Percentiles rank a stretch among this genome's conserved stretches.
These are phyloP conservation scores for Neoboletus magnificus DNA, from an alignment of 768 basidiomycete species.

Conservation along the genomic window DNA sequence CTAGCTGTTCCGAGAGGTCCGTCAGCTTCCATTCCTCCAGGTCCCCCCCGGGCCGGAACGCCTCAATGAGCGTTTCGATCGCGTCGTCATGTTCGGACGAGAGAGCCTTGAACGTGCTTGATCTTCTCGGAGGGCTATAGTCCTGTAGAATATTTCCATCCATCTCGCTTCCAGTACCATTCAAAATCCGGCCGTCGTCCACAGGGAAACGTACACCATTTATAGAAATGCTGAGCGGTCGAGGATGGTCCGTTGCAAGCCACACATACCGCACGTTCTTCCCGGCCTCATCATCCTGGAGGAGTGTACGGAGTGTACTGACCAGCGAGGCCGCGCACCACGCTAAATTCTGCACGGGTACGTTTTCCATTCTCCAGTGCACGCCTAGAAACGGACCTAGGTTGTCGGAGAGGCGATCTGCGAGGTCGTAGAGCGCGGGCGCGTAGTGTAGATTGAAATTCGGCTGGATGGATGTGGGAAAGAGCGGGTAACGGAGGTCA, in stretches of 20 bases:
- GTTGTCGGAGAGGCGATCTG: conserved; percentile 33
- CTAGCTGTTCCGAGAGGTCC: conserved; percentile 39
- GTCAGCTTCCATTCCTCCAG: conserved; percentile 42
- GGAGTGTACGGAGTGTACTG: conserved; percentile 37
- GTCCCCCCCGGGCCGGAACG: conserved; percentile 43
- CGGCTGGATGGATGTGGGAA: conserved; percentile 17
- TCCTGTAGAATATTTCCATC: neutral
- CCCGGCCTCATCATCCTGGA: conserved; percentile 29
- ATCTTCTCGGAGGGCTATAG: conserved; percentile 25
- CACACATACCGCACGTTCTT: conserved; percentile 41
- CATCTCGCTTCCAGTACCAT: neutral
- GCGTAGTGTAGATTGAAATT: conserved; percentile 41
- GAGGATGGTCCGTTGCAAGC: conserved; percentile 56
- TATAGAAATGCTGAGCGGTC: neutral
- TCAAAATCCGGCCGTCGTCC: neutral
- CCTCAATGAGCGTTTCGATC: conserved; percentile 39
- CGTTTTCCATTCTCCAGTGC: conserved; percentile 58
- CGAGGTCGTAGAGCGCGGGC: conserved; percentile 39
- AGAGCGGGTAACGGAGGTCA: conserved; percentile 47
- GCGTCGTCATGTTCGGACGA: conserved; percentile 44
- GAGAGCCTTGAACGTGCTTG: conserved; percentile 47
- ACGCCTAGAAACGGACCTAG: conserved; percentile 44
- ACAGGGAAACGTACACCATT: conserved; percentile 14
- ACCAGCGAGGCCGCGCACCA: conserved; percentile 52
- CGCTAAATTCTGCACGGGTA: conserved; percentile 38